phyloP scores from a whole-genome alignment of 345 rosid species.

The Pelargonium nanum region DNA sequence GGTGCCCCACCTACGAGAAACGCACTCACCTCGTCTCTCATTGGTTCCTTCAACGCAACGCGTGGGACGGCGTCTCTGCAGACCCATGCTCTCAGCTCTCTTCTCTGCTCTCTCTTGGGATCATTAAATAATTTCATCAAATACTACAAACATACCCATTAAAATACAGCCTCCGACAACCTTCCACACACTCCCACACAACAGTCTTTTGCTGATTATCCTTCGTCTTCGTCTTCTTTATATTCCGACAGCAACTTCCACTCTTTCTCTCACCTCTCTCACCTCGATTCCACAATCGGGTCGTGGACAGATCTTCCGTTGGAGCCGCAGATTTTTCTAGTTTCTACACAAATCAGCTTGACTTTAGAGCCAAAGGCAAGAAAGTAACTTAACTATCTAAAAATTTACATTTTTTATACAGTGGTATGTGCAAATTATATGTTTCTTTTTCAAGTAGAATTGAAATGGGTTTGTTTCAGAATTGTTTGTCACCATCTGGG shows the following conservation, averaged over 20 bases:
- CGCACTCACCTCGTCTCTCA: slow-evolving; percentile 11
- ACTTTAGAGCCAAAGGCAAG: slow-evolving; percentile 19
- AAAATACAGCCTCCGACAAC: slow-evolving; percentile 3
- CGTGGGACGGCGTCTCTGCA: background rate
- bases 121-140: background rate
- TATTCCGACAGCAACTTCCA: too few relatives aligned
- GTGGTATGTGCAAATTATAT: too few relatives aligned
- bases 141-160: background rate
- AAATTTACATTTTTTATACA: slow-evolving; percentile 10
- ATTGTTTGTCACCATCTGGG: slow-evolving; percentile 17
- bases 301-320: slow-evolving; percentile 29
- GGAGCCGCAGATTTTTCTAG: too few relatives aligned
- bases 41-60: background rate
- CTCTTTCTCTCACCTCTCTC: background rate
- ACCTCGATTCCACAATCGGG: slow-evolving; percentile 19
- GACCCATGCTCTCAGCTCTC: background rate
- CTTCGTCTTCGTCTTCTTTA: background rate
- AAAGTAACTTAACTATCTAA: slow-evolving; percentile 1
- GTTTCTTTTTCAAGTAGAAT: background rate
- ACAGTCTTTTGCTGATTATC: background rate
- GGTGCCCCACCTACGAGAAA: background rate
- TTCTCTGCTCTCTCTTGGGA: background rate
- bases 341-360: slow-evolving; percentile 8
- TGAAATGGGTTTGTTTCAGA: slow-evolving; percentile 11
- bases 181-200: background rate